These are phyloP conservation scores for Parsonsia alboflavescens DNA, from an alignment of 257 asterid species.

Conservation along the genomic window DNA sequence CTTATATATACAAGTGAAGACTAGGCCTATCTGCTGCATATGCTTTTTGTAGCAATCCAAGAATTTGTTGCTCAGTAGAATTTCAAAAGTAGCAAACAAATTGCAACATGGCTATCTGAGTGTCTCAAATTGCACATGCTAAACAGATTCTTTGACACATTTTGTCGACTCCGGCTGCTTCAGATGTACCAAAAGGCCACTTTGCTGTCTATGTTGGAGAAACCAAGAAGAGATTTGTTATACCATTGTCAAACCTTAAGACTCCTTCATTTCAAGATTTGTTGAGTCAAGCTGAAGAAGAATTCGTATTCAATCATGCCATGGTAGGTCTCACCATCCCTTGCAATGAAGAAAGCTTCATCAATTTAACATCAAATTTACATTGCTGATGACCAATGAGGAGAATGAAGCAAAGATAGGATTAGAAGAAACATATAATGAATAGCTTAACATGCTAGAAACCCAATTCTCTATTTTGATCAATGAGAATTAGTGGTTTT, in stretches of 20 bases:
- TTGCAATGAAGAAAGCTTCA: constrained; percentile 17
- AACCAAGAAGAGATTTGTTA: constrained; percentile 24
- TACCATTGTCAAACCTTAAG: constrained; percentile 26
- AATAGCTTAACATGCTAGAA: neutral
- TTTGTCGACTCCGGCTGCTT: constrained; percentile 1
- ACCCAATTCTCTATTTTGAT: neutral
- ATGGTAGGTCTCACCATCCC: constrained; percentile 30
- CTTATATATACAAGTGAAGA: neutral
- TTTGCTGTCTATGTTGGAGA: constrained; percentile 34
- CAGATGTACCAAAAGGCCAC: constrained; percentile 28
- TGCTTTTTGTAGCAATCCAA: neutral
- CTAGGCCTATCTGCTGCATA: neutral
- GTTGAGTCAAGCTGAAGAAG: constrained; percentile 24
- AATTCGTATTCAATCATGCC: constrained; percentile 29
- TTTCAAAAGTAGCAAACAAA: neutral
- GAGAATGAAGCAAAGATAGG: neutral
- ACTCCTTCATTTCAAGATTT: constrained; percentile 23
- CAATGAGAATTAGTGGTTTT: constrained; percentile 1
- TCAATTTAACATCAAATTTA: neutral
- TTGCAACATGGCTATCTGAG: constrained; percentile 18
- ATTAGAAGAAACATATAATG: neutral
- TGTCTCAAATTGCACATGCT: too few species aligned
- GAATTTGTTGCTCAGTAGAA: neutral
- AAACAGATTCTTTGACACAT: constrained; percentile 13
- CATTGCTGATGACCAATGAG: neutral